phyloP scores from a whole-genome alignment of 805 yeast species.

The Ogataea nonfermentans region DNA sequence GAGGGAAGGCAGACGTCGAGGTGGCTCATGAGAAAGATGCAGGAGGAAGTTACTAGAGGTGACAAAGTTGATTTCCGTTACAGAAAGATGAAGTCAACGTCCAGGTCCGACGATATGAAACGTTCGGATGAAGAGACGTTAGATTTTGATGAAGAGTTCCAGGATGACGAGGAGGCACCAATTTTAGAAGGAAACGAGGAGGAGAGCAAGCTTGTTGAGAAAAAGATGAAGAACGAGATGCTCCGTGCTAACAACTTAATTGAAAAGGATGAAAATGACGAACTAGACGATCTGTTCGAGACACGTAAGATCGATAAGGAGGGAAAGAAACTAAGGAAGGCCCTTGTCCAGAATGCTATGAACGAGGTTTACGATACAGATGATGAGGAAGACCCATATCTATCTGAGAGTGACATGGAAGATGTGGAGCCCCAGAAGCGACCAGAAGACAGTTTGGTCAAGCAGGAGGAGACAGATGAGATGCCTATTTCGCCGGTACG shows the following conservation, averaged over 20 bases:
- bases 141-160: constrained; percentile 95
- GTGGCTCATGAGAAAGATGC: constrained; percentile 94
- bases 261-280: constrained; percentile 61
- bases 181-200: constrained; percentile 95
- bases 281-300: constrained; percentile 68
- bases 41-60: constrained; percentile 56
- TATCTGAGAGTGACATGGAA: constrained; percentile 67
- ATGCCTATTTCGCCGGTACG: constrained; percentile 10
- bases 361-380: constrained; percentile 86
- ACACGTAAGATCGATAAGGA: constrained; percentile 79
- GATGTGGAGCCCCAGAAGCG: constrained; percentile 41
- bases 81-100: constrained; percentile 43
- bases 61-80: constrained; percentile 51
- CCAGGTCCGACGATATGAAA: constrained; percentile 33
- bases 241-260: constrained; percentile 72
- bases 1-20: constrained; percentile 72
- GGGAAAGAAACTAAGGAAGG: constrained; percentile 81
- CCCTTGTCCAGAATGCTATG: constrained; percentile 80
- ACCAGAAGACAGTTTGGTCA: constrained; percentile 34
- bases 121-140: constrained; percentile 84
- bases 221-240: constrained; percentile 81
- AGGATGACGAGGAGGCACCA: constrained; percentile 98
- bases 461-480: constrained; percentile 38
- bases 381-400: constrained; percentile 73
- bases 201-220: constrained; percentile 86